Evolutionary conservation across 331 rosid genomes (phyloP).

Genomic region (Arachis monticola): DNA sequence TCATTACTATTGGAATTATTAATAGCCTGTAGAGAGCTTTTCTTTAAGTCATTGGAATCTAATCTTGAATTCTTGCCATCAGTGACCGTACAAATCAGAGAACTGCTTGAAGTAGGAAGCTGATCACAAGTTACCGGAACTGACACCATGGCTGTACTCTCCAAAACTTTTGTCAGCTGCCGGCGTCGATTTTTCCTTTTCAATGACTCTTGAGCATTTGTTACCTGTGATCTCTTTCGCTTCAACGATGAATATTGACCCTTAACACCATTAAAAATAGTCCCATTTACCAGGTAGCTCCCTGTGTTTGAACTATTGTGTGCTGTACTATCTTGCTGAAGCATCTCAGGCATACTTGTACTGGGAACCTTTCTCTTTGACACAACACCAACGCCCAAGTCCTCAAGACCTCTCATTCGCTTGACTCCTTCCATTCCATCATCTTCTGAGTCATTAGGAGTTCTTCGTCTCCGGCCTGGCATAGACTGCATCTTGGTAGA

Average conservation of each 20-base stretch:
- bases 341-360: constrained; percentile 57
- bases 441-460: constrained; percentile 98
- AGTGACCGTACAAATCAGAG: constrained; percentile 55
- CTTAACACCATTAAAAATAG: constrained; percentile 61
- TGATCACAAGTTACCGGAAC: constrained; percentile 74
- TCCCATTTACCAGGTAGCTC: constrained; percentile 53
- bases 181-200: constrained; percentile 79
- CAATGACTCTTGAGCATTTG: constrained; percentile 63
- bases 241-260: constrained; percentile 53
- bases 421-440: constrained; percentile 96
- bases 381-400: constrained; percentile 72
- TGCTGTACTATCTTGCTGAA: constrained; percentile 41
- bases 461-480: constrained; percentile 82
- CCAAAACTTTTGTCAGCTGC: constrained; percentile 85
- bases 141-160: constrained; percentile 85
- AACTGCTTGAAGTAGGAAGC: constrained; percentile 62
- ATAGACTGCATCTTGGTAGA: constrained; percentile 69
- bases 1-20: constrained; percentile 49
- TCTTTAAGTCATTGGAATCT: constrained; percentile 63
- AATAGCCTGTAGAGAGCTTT: constrained; percentile 37
- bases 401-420: constrained; percentile 98
- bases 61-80: constrained; percentile 57
- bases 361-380: constrained; percentile 63
- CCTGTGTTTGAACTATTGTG: too few species aligned
- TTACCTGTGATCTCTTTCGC: constrained; percentile 82